Base-by-base conservation (phyloP, 2,329 filamentous ascomycete genomes). In the Westerdykella ornata region DNA sequence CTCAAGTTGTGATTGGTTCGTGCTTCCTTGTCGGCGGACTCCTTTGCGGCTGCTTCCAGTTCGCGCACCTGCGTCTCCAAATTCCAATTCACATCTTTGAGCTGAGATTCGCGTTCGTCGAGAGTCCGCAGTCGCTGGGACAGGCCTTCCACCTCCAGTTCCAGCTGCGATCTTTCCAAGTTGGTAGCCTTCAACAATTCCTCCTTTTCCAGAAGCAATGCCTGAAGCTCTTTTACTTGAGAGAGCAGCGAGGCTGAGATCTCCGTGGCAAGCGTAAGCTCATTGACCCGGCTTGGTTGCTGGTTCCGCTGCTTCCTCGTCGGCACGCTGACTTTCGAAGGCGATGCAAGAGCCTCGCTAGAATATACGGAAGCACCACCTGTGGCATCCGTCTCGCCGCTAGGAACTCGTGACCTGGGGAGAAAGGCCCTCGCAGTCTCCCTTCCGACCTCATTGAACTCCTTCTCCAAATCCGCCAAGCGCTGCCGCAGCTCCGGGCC, bases 41-140 rank as follows among this genome's bases (percentile, higher is more conserved):
- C 87, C 60, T 82, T 87, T 48, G 84, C 77, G 13, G 78, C 74
- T 6, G 83, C 77, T 39, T 85, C 76, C 32, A 90, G 73, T 48
- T 97, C 89, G 56, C 95, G 92, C 16, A 94, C 77, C 55, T 88
- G 86, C 0, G 89, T 94, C 66, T 98, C 92, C 29, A 98, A 76
- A 48, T 85, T 90, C 92, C 92, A 98, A 63, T 97, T 98, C 66
- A 97, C 92, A 59, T 98, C 92, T 68, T 96, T 97, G 71, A 94
- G 95, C 39, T 87, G 83, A 57, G 94, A 85, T 65, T 98, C 92
- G 62, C 85, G 95, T 67, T 98, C 92, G 54, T 96, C 89, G 31
- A 96, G 73, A 5, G 78, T 77, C 59, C 86, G 84, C 49, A 97
- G 72, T 26, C 88, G 81, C 63, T 94, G 86, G 39, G 84, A 78